These are phyloP conservation scores for Dovyalis caffra DNA, from an alignment of 345 rosid species.

Conservation along the genomic window DNA sequence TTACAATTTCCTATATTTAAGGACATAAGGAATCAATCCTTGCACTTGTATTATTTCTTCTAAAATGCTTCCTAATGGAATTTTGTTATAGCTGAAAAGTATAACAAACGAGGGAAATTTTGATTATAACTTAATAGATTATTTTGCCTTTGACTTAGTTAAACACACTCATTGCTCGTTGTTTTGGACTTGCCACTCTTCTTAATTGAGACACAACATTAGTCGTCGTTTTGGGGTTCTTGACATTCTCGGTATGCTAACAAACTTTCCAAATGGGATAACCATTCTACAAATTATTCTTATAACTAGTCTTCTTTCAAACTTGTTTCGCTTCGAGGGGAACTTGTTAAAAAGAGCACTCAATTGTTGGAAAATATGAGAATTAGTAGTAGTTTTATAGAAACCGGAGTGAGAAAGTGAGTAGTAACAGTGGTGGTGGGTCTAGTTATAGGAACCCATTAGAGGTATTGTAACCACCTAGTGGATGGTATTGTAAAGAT, in stretches of 20 bases:
- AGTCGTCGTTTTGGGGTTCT: too few species aligned
- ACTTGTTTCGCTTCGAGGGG: conserved; percentile 59
- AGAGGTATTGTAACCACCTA: conserved; percentile 98
- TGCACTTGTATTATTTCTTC: too few species aligned
- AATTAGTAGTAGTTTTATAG: conserved; percentile 20
- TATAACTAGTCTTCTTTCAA: conserved; percentile 51
- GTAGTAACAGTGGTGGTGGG: conserved; percentile 24
- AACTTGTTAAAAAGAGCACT: conserved; percentile 45
- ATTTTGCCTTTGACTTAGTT: too few species aligned
- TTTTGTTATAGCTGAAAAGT: too few species aligned
- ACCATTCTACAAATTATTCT: conserved; percentile 40
- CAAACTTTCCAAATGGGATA: conserved; percentile 45
- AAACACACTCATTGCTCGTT: too few species aligned
- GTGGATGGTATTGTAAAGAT: conserved; percentile 62
- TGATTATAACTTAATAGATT: too few species aligned
- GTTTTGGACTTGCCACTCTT: too few species aligned
- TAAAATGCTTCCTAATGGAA: too few species aligned
- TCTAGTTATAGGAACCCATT: conserved; percentile 76
- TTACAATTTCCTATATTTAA: too few species aligned
- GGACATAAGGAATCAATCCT: too few species aligned
- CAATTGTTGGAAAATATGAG: conserved; percentile 37
- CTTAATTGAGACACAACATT: conserved; percentile 62
- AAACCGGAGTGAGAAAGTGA: conserved; percentile 31
- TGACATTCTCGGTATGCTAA: conserved; percentile 39
- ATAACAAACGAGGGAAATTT: too few species aligned